Percentiles rank a stretch among this genome's conserved stretches.
Conservation (phyloP, 129 eudicot species). For the Solidago caesia region DNA sequence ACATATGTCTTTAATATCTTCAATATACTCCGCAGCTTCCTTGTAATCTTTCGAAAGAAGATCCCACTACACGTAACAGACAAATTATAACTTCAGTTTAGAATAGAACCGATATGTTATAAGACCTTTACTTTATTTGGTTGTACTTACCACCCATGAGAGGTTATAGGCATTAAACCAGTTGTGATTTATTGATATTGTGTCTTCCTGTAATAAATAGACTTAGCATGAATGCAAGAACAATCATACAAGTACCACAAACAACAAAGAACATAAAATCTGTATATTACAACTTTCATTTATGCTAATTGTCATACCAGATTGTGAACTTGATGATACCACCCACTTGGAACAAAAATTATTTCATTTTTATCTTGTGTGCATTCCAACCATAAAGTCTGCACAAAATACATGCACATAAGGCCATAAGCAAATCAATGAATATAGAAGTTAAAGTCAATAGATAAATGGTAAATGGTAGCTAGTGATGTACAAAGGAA, state of each 20-base stretch:
- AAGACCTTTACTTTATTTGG: conserved; percentile 10
- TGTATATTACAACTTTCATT: neutral
- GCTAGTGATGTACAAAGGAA: conserved; percentile 12
- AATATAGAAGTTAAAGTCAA: conserved; percentile 7
- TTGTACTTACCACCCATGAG: conserved; percentile 81
- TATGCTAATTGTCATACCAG: conserved; percentile 47
- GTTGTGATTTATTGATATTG: conserved; percentile 92
- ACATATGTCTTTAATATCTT: conserved; percentile 84
- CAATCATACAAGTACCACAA: conserved; percentile 23
- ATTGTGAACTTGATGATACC: conserved; percentile 99
- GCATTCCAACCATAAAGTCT: conserved; percentile 93
- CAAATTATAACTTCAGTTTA: conserved; percentile 22
- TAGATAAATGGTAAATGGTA: neutral
- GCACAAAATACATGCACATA: conserved; percentile 23
- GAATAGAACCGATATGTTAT: neutral
- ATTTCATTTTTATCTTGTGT: conserved; percentile 77
- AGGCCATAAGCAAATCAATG: conserved; percentile 6
- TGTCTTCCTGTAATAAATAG: conserved; percentile 74
- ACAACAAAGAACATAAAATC: neutral
- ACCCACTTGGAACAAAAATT: conserved; percentile 92
- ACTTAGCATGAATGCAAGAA: neutral
- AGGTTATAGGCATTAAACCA: conserved; percentile 93
- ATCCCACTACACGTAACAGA: conserved; percentile 56
- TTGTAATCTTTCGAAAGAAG: conserved; percentile 74
- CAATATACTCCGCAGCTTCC: conserved; percentile 81